Evolutionary conservation across 495 filamentous ascomycete genomes (phyloP), one percentile per base, ranked within the genome.

Genomic region (Cladorrhinum samala): DNA sequence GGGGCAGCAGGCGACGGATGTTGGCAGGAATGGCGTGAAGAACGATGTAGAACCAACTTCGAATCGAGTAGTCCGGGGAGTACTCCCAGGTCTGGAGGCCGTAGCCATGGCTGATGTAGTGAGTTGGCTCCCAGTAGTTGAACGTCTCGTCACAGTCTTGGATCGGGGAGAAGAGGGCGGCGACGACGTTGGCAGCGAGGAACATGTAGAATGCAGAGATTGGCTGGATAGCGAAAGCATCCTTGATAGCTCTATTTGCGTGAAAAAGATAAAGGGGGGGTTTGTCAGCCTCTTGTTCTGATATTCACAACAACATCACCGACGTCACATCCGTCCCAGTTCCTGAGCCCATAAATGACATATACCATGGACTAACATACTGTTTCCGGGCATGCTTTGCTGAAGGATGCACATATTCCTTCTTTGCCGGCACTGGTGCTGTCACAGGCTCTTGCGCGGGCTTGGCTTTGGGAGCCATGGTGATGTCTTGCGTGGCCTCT

Each of bases 31-130:
- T 60, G 43, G 89, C 87, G 72, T 99, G 92, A 8, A 96, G 68
- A n/a, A 76, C 83, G 21, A 94, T 74, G 65, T 99, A 99, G 25
- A 89, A 77, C 94, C 94, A 99, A 72, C 89, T 96, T 50, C 94
- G 85, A 61, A 99, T 95, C 25, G 89, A 88, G 67, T 89, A 97
- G 44, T 91, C 86, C 1, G 94, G 94, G 0, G 92, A 95, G 70
- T 97, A 99, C 67, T 99, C 94, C 94, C 94, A 99, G 14, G 94
- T 99, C 71, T 99, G 89, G 30, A 97, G 73, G 24, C 94, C 94
- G 64, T 92, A 91, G 63, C 89, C 88, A 75, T 96, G 90, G 54
- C 81, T 83, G 24, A 99, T 80, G 67, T 96, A 99, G 70, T 99
- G 94, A 0, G 90, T 83, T 1, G 94, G 93, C 62, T 99, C 94